Base-by-base conservation (phyloP, 129 eudicot genomes). In the Tagetes erecta region DNA sequence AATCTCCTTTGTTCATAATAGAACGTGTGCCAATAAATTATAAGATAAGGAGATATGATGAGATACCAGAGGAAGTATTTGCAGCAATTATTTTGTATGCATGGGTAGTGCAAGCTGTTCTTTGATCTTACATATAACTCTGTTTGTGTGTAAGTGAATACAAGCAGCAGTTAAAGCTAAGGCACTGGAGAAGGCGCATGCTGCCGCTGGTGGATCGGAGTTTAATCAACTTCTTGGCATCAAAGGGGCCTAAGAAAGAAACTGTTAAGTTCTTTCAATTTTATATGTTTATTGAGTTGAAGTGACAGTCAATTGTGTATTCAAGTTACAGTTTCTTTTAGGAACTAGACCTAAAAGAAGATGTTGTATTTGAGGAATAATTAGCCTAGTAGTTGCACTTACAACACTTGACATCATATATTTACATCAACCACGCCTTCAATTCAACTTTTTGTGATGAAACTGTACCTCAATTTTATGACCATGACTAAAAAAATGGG, bases 161-260 rank as follows among this genome's bases (percentile, higher is more conserved):
- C 27, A 20, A 20, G 27, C 27, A 82, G 86, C 89, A 81, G 96
- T 85, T 72, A 86, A 86, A 83, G 82, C 85, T 42, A 77, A 88
- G 84, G 96, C 68, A 80, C 97, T 96, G 6, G 98, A 86, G 81
- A 91, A 88, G 85, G 96, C 97, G 58, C 96, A 97, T 0, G 84
- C 83, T 20, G 86, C 82, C 31, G 27, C 27, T 20, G 65, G 82
- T 80, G 98, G 97, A 42, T 90, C 97, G 1, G 83, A 97, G 41
- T 73, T 94, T 67, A 94, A 94, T 76, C 98, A 94, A 88, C 86
- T 94, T 80, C 91, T 94, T 68, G 98, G 98, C n/a, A 94, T 94
- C 71, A 94, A 90, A 88, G 97, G 98, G 72, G 98, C 27, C 98
- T 75, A 85, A 87, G 72, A 91, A 86, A 84, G 98, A 94, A 81